Conservation (phyloP, 257 asterid species). For the Jacaranda copaia region DNA sequence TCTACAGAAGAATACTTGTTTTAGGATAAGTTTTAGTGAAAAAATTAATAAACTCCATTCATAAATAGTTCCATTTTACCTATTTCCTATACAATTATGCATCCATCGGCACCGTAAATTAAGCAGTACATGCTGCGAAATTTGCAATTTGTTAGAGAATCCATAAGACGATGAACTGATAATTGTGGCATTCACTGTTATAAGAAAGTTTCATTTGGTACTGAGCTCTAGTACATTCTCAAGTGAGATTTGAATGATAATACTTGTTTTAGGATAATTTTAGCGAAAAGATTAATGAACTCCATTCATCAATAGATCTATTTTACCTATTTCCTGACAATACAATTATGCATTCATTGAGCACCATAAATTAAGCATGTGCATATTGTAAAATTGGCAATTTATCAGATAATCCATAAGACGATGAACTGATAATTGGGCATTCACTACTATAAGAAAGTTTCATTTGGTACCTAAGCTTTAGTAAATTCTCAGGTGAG, state of each 20-base stretch:
- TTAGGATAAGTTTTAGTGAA: slow-evolving; percentile 51
- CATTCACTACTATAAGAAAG: no score
- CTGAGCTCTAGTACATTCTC: no score
- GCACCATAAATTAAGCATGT: not conserved
- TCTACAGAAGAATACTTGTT: slow-evolving; percentile 50
- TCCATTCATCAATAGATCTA: slow-evolving; percentile 27
- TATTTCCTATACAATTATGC: not conserved
- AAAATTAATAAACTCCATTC: slow-evolving; percentile 38
- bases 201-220: no score
- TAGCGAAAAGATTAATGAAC: slow-evolving; percentile 28
- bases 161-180: no score
- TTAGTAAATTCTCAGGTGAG: no score
- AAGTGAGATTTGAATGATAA: not conserved
- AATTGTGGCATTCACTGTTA: no score
- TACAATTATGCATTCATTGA: not conserved
- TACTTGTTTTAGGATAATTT: slow-evolving; percentile 51
- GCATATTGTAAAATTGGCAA: not conserved
- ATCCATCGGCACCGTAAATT: not conserved
- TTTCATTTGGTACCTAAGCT: no score
- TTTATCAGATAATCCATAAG: no score
- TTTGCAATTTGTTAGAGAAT: no score
- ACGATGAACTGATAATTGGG: no score
- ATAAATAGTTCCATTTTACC: no score
- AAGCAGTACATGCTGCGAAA: not conserved
- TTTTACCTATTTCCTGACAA: not conserved